Base-by-base conservation (phyloP, 2,329 filamentous ascomycete genomes). In the Leptographium flavum region DNA sequence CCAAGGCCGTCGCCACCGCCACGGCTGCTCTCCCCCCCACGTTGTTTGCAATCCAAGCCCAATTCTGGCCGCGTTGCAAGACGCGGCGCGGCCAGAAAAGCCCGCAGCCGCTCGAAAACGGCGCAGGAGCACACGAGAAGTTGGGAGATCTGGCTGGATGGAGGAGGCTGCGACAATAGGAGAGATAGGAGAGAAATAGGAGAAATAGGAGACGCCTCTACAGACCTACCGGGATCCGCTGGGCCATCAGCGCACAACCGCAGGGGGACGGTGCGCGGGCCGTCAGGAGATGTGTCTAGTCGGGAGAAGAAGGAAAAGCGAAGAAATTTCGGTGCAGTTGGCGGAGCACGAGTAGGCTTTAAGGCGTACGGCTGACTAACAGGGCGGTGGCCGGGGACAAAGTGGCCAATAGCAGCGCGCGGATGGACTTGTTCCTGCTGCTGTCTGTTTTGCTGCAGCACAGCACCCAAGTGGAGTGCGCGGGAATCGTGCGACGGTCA, bases 401-500 rank as follows among this genome's bases (percentile, higher is more conserved):
- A n/a, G n/a, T n/a, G n/a, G n/a, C n/a, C n/a, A n/a, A n/a, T n/a
- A n/a, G n/a, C n/a, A n/a, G n/a, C n/a, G n/a, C n/a, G n/a, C n/a
- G n/a, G n/a, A n/a, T n/a, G n/a, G n/a, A n/a, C n/a, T n/a, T n/a
- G n/a, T n/a, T n/a, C n/a, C n/a, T n/a, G n/a, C n/a, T n/a, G n/a
- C n/a, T n/a, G n/a, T n/a, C n/a, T n/a, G n/a, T n/a, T n/a, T n/a
- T n/a, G n/a, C n/a, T n/a, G n/a, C n/a, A n/a, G n/a, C n/a, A n/a
- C n/a, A n/a, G n/a, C n/a, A n/a, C n/a, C n/a, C n/a, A n/a, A n/a
- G n/a, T n/a, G n/a, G n/a, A n/a, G n/a, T n/a, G n/a, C n/a, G n/a
- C n/a, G n/a, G n/a, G n/a, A 28, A 11, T 60, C 55, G 6, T 48
- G 58, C 59, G 45, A 39, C 9, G 5, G 37, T 39, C 23, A 39